Percentiles rank a stretch among this genome's conserved stretches.
Evolutionary conservation across 129 eudicot species (phyloP).

Genomic region (Erigeron canadensis): DNA sequence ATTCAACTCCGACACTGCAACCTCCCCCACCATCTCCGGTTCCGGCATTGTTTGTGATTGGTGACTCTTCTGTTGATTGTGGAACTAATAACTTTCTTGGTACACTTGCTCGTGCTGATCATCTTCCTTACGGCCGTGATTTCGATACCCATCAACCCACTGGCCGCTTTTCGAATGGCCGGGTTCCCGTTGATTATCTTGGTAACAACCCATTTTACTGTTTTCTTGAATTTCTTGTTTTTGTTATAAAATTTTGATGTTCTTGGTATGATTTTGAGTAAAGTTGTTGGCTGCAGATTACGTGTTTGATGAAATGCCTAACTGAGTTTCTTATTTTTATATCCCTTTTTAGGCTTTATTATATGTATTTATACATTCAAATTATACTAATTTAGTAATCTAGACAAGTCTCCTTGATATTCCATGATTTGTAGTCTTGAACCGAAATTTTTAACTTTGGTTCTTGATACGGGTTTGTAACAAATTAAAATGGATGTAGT

Average conservation of each 20-base stretch:
- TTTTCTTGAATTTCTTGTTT: constrained; percentile 2
- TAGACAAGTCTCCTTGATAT: constrained; percentile 7
- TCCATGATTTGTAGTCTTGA: neutral
- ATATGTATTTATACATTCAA: neutral
- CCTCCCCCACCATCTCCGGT: constrained; percentile 24
- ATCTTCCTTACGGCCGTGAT: constrained; percentile 89
- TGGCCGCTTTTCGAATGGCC: constrained; percentile 84
- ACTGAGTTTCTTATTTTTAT: neutral
- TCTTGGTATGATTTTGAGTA: constrained; percentile 1
- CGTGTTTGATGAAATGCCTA: constrained; percentile 27
- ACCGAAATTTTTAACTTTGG: neutral
- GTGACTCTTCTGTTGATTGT: constrained; percentile 92
- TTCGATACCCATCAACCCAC: constrained; percentile 87
- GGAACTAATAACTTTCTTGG: constrained; percentile 96
- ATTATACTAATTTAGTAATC: neutral
- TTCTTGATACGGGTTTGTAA: neutral
- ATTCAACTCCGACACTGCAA: neutral
- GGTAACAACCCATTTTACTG: constrained; percentile 31
- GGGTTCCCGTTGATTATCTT: constrained; percentile 89
- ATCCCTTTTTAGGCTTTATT: neutral
- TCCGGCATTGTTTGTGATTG: constrained; percentile 77
- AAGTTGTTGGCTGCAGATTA: constrained; percentile 9
- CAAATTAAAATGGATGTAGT: neutral
- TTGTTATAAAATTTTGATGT: constrained; percentile 1
- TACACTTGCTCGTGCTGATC: constrained; percentile 91